Conservation (phyloP, 2,329 filamentous ascomycete genomes). For the Escovopsis sp. region DNA sequence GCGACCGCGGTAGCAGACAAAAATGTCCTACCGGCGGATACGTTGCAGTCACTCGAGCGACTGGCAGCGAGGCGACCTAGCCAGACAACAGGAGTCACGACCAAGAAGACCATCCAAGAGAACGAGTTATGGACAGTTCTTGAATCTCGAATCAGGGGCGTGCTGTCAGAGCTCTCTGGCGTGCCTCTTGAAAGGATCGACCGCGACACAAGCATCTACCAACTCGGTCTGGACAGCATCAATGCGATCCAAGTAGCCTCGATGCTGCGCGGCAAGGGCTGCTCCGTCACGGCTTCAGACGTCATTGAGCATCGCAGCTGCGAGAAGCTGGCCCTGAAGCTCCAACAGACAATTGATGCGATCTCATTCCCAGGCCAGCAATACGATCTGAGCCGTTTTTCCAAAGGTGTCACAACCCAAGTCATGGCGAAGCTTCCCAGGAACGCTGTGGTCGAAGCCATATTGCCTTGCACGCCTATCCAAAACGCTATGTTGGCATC, state of each 20-base stretch:
- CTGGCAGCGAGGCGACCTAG: conserved; percentile 6
- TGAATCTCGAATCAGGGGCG: conserved; percentile 37
- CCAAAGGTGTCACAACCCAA: conserved; percentile 14
- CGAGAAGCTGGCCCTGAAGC: conserved; percentile 20
- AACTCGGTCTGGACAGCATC: conserved; percentile 84
- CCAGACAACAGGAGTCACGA: conserved; percentile 9
- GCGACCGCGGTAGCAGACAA: conserved; percentile 10
- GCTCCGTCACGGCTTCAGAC: conserved; percentile 50
- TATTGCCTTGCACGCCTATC: conserved; percentile 65
- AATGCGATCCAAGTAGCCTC: conserved; percentile 66
- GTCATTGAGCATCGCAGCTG: conserved; percentile 50
- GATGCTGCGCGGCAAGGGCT: conserved; percentile 43
- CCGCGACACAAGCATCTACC: conserved; percentile 59
- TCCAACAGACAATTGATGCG: conserved; percentile 9
- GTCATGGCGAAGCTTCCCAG: conserved; percentile 10
- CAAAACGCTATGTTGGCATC: conserved; percentile 69
- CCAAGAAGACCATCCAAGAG: neutral
- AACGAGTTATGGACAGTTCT: conserved; percentile 29
- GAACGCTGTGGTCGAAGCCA: conserved; percentile 29
- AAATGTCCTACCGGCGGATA: conserved; percentile 9
- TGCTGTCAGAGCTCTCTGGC: conserved; percentile 44
- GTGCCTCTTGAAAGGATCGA: conserved; percentile 33
- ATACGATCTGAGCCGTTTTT: conserved; percentile 28
- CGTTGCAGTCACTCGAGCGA: conserved; percentile 8
- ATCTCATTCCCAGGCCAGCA: neutral